Evolutionary conservation across 345 rosid genomes (phyloP).

Genomic region (Eucalyptus pauciflora): DNA sequence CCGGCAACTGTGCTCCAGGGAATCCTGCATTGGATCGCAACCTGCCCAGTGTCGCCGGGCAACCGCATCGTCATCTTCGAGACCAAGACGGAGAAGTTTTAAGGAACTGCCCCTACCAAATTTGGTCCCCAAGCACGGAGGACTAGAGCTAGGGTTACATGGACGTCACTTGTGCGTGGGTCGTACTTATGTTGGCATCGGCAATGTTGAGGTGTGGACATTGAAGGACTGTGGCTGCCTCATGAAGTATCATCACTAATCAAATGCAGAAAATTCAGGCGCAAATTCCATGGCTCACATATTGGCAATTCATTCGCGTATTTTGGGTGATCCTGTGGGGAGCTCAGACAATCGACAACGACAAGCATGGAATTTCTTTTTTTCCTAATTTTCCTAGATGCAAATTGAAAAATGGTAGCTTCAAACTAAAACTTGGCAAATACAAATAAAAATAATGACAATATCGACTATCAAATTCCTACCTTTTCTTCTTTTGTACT

Average conservation of each 20-base stretch:
- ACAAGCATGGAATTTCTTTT: background rate
- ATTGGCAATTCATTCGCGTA: background rate
- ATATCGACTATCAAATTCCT: background rate
- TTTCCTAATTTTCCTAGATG: background rate
- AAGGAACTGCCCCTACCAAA: no score
- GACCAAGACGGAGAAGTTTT: no score
- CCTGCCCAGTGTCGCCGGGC: background rate
- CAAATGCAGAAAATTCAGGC: background rate
- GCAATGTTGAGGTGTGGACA: no score
- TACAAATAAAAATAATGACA: no score
- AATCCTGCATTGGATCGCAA: background rate
- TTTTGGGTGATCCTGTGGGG: background rate
- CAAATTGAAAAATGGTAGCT: background rate
- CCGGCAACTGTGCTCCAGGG: background rate
- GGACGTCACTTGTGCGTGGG: no score
- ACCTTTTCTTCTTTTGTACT: no score
- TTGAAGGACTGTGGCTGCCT: no score
- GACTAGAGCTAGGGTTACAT: no score
- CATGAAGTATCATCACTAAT: no score
- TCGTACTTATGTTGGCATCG: no score
- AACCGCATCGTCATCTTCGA: no score
- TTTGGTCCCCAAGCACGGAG: no score
- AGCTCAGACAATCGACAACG: background rate
- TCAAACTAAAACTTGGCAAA: background rate
- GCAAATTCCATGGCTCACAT: background rate